Percentiles rank a stretch among this genome's conserved stretches.
phyloP scores from a whole-genome alignment of 176 grass and related monocot species.

The Lolium multiflorum region DNA sequence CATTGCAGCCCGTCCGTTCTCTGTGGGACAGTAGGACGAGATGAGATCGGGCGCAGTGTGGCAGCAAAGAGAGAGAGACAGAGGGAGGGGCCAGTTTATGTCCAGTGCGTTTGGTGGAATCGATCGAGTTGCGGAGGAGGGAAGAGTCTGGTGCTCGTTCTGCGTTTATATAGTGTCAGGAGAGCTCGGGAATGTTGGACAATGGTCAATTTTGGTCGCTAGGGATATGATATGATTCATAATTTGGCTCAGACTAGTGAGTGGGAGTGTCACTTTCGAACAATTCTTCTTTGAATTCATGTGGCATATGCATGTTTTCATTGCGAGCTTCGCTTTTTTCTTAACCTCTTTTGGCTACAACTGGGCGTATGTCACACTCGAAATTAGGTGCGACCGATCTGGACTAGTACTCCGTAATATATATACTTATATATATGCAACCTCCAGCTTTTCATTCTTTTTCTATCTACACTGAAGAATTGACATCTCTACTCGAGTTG shows the following conservation, averaged over 20 bases:
- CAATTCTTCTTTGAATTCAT: conserved; percentile 20
- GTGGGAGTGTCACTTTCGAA: conserved; percentile 19
- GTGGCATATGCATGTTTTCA: background rate
- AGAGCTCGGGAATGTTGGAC: background rate
- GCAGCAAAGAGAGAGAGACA: too few species aligned
- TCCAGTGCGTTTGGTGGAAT: conserved; percentile 10
- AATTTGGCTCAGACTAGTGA: background rate
- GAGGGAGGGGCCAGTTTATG: conserved; percentile 26
- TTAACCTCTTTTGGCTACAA: background rate
- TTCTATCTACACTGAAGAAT: too few species aligned
- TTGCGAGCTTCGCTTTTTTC: background rate
- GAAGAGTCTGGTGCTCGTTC: background rate
- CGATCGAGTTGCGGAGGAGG: background rate
- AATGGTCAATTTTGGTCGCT: too few species aligned
- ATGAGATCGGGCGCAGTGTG: background rate
- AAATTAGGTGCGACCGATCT: conserved; percentile 27
- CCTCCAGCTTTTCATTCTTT: background rate
- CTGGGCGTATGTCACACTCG: conserved; percentile 33
- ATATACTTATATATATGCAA: background rate
- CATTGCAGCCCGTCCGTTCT: background rate
- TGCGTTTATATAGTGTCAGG: conserved; percentile 23
- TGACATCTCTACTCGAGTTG: background rate
- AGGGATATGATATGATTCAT: background rate
- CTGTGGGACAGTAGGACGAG: background rate
- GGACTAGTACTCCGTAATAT: background rate